Evolutionary conservation across 331 rosid species (phyloP).

Genomic region (Erythrophleum ivorense): DNA sequence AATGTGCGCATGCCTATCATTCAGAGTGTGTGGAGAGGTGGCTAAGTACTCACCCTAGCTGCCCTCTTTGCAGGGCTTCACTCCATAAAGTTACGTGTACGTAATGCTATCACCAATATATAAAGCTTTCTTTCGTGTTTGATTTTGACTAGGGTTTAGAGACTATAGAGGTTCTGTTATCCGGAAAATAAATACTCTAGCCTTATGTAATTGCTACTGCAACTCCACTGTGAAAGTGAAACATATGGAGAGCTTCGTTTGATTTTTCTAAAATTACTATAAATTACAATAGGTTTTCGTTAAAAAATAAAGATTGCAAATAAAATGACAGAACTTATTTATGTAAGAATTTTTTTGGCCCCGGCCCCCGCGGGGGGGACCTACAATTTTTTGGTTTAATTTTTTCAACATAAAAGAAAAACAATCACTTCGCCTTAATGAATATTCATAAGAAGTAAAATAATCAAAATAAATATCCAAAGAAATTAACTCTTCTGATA

Average conservation of each 20-base stretch:
- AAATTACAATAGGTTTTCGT: too few species aligned
- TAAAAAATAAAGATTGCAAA: too few species aligned
- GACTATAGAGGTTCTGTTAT: background rate
- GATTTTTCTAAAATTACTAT: too few species aligned
- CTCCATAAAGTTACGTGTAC: background rate
- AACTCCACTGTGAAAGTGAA: too few species aligned
- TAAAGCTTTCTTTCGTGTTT: background rate
- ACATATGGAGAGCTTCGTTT: too few species aligned
- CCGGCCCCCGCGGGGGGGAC: too few species aligned
- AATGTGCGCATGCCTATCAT: constrained; percentile 70
- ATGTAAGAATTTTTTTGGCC: too few species aligned
- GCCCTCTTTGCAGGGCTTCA: constrained; percentile 82
- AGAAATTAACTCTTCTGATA: background rate
- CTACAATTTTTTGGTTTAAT: background rate
- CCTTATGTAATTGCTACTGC: background rate
- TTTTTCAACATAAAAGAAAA: background rate
- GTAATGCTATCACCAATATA: too few species aligned
- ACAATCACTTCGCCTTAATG: background rate
- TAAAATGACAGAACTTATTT: too few species aligned
- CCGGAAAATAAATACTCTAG: background rate
- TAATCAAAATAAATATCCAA: background rate
- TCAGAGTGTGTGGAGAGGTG: constrained; percentile 76
- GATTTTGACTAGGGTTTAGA: background rate
- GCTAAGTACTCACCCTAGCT: constrained; percentile 60
- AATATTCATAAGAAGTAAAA: background rate